These are phyloP conservation scores for Dalbergia cultrata DNA, from an alignment of 306 rosid genomes.

Conservation along the genomic window DNA sequence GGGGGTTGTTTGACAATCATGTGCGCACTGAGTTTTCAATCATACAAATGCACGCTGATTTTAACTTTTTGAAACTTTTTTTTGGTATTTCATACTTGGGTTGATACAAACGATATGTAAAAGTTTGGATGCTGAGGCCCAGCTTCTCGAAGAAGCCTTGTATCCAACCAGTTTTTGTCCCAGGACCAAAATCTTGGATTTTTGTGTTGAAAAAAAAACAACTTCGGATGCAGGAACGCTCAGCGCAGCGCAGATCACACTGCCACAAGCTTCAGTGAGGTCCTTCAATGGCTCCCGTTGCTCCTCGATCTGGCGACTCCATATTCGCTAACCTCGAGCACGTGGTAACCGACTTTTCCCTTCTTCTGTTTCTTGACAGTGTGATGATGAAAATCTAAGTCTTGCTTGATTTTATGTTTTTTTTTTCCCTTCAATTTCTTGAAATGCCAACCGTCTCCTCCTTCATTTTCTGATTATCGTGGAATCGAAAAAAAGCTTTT, in stretches of 20 bases:
- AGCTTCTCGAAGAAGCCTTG: too few relatives aligned
- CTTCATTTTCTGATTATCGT: not conserved
- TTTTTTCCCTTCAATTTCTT: not conserved
- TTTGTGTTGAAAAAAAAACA: not conserved
- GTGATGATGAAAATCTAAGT: not conserved
- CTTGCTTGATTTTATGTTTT: not conserved
- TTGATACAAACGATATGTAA: too few relatives aligned
- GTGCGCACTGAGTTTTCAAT: too few relatives aligned
- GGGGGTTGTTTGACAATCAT: too few relatives aligned
- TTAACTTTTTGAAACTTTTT: too few relatives aligned
- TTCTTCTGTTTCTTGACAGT: not conserved
- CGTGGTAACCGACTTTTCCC: constrained; percentile 64
- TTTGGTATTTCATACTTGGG: too few relatives aligned
- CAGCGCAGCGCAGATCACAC: constrained; percentile 18
- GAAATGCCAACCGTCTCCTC: not conserved
- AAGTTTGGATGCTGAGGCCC: too few relatives aligned
- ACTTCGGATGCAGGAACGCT: not conserved
- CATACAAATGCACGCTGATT: too few relatives aligned
- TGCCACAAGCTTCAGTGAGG: constrained; percentile 24
- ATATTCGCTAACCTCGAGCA: constrained; percentile 90
- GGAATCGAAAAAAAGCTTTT: not conserved
- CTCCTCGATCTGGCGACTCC: constrained; percentile 93
- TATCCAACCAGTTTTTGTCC: too few relatives aligned
- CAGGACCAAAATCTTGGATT: too few relatives aligned
- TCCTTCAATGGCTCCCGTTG: constrained; percentile 79